Evolutionary conservation across 768 basidiomycete genomes (phyloP).

Genomic region (Sutorius australiensis): DNA sequence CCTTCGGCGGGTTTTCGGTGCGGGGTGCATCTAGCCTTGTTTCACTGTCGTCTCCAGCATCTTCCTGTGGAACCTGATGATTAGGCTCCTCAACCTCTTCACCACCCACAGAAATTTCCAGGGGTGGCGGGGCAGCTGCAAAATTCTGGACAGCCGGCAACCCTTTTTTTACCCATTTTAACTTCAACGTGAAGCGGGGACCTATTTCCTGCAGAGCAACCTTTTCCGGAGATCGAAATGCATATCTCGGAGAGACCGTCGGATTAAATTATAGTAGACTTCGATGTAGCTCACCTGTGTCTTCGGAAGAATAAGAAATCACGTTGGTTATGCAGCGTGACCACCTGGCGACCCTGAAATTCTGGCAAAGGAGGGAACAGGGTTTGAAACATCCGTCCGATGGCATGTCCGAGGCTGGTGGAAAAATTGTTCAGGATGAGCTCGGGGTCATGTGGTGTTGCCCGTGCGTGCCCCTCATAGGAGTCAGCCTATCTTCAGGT

Average conservation of each 20-base stretch:
- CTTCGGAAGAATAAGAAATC: slow-evolving; percentile 97
- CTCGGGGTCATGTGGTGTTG: slow-evolving; percentile 92
- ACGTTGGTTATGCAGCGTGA: slow-evolving; percentile 94
- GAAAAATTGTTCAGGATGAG: slow-evolving; percentile 93
- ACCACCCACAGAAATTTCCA: slow-evolving; percentile 49
- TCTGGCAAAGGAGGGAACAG: slow-evolving; percentile 93
- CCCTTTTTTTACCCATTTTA: slow-evolving; percentile 85
- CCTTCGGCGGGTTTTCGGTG: slow-evolving; percentile 49
- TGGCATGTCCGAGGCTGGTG: slow-evolving; percentile 87
- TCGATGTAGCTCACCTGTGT: slow-evolving; percentile 62
- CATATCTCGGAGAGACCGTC: slow-evolving; percentile 55
- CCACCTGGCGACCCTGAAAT: slow-evolving; percentile 94
- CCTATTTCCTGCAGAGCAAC: slow-evolving; percentile 97
- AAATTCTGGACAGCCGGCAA: slow-evolving; percentile 75
- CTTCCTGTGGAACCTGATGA: slow-evolving; percentile 15
- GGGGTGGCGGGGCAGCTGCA: slow-evolving; percentile 55
- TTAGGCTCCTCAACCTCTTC: slow-evolving; percentile 26
- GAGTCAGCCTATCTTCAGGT: slow-evolving; percentile 4
- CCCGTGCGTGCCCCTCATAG: slow-evolving; percentile 80
- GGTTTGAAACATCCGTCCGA: slow-evolving; percentile 95
- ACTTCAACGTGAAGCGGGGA: slow-evolving; percentile 92
- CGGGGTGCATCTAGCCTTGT: slow-evolving; percentile 6
- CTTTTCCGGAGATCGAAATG: slow-evolving; percentile 86
- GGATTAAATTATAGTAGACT: not conserved
- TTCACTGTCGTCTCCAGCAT: slow-evolving; percentile 17